These are phyloP conservation scores for Aspergillus viridinutans DNA, from an alignment of 2,329 filamentous ascomycete species.

Conservation along the genomic window DNA sequence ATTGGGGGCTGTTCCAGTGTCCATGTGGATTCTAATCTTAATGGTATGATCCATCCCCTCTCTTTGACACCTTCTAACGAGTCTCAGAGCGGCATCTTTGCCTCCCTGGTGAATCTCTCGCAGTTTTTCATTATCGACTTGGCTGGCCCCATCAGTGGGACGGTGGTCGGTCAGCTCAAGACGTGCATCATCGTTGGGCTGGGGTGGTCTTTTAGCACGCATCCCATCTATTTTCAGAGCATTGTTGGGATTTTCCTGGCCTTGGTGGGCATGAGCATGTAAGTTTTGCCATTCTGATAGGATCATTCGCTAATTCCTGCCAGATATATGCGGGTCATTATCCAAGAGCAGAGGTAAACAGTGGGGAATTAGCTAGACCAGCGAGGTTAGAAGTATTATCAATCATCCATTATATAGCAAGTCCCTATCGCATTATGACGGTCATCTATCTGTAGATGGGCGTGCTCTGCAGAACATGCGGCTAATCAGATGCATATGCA, in stretches of 20 bases:
- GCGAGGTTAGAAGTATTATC: no score
- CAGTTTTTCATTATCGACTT: conserved; percentile 25
- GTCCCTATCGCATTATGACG: no score
- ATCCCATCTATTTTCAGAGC: conserved; percentile 11
- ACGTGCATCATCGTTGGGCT: conserved; percentile 63
- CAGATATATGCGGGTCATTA: not conserved
- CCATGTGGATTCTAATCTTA: conserved; percentile 15
- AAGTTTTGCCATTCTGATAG: not conserved
- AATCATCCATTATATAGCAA: no score
- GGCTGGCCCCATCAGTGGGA: conserved; percentile 58
- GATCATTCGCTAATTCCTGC: fast-evolving
- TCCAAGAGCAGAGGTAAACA: not conserved
- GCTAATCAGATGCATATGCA: no score
- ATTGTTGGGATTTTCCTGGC: conserved; percentile 15
- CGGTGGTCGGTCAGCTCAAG: conserved; percentile 63
- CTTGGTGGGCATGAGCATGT: conserved; percentile 20
- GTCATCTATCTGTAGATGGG: no score
- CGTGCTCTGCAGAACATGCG: no score
- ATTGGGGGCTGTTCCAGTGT: conserved; percentile 9
- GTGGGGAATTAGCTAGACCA: no score
- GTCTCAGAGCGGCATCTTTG: conserved; percentile 17
- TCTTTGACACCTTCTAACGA: no score
- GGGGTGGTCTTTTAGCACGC: conserved; percentile 46
- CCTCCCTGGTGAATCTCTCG: conserved; percentile 19
- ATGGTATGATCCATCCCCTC: conserved; percentile 2